Percentiles rank a stretch among this genome's conserved stretches.
Evolutionary conservation across 2,329 filamentous ascomycete species (phyloP).

Genomic region (Fusarium duplospermum): DNA sequence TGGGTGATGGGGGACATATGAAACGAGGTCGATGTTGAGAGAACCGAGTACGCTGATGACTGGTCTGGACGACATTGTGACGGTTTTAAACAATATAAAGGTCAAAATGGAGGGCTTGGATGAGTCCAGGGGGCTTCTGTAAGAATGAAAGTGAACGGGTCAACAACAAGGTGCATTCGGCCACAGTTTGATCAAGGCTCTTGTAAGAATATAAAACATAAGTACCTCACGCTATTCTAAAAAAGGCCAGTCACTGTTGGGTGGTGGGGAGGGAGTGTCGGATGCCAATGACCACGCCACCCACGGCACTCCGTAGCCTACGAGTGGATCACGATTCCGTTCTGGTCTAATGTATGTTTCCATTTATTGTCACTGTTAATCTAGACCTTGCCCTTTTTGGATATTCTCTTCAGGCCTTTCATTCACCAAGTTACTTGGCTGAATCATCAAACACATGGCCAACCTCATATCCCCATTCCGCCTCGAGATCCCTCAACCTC

Average conservation of each 20-base stretch:
- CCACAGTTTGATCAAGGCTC: too few species aligned
- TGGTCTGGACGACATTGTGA: neutral
- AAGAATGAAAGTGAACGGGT: neutral
- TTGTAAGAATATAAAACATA: too few species aligned
- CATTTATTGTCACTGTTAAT: neutral
- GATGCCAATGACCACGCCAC: neutral
- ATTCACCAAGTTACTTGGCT: neutral
- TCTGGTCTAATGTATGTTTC: neutral
- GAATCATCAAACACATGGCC: slow-evolving; percentile 28
- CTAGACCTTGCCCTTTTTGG: neutral
- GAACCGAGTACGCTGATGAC: slow-evolving; percentile 67
- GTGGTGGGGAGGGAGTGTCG: neutral
- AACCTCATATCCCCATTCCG: slow-evolving; percentile 48
- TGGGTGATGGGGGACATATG: slow-evolving; percentile 74
- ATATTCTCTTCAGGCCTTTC: neutral
- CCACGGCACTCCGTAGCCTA: neutral
- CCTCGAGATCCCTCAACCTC: slow-evolving; percentile 60
- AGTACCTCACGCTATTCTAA: neutral
- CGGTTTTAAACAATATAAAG: neutral
- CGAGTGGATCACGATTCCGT: neutral
- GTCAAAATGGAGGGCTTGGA: neutral
- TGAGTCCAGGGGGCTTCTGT: neutral
- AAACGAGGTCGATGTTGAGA: slow-evolving; percentile 79
- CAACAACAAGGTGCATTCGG: too few species aligned
- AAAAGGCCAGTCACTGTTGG: neutral